phyloP scores from a whole-genome alignment of 441 rosid genomes.

The Raphanus hybrid region DNA sequence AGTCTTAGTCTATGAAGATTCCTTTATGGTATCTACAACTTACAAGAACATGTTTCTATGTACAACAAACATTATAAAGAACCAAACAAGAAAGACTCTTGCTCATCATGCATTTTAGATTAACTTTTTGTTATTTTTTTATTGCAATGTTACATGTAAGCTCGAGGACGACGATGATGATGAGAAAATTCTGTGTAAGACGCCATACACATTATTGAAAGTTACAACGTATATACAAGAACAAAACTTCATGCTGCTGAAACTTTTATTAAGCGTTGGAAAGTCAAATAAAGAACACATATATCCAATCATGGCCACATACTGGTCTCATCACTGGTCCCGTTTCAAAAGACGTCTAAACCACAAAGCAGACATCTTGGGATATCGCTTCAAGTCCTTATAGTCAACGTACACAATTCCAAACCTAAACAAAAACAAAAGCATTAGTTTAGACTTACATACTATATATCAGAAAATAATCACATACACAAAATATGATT shows the following conservation, averaged over 20 bases:
- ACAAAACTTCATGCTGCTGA: neutral
- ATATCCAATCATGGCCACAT: constrained; percentile 4
- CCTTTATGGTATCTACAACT: neutral
- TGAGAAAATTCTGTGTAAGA: neutral
- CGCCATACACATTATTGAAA: neutral
- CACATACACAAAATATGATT: neutral
- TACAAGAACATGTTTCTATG: constrained; percentile 1
- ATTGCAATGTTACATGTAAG: neutral
- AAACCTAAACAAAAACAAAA: constrained; percentile 42
- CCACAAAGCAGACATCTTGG: constrained; percentile 94
- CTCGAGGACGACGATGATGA: neutral
- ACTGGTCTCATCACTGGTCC: constrained; percentile 32
- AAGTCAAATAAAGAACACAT: neutral
- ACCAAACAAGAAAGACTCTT: too few species aligned
- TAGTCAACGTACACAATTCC: constrained; percentile 89
- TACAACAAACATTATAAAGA: neutral
- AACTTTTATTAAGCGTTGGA: neutral
- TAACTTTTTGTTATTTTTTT: neutral
- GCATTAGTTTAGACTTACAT: neutral
- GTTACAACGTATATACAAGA: neutral
- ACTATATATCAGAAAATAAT: neutral
- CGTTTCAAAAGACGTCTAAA: constrained; percentile 59
- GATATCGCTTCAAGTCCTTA: constrained; percentile 69
- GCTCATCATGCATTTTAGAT: too few species aligned
- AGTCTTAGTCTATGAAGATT: neutral